Conservation (phyloP, 257 asterid species). For the Solanum phureja region DNA sequence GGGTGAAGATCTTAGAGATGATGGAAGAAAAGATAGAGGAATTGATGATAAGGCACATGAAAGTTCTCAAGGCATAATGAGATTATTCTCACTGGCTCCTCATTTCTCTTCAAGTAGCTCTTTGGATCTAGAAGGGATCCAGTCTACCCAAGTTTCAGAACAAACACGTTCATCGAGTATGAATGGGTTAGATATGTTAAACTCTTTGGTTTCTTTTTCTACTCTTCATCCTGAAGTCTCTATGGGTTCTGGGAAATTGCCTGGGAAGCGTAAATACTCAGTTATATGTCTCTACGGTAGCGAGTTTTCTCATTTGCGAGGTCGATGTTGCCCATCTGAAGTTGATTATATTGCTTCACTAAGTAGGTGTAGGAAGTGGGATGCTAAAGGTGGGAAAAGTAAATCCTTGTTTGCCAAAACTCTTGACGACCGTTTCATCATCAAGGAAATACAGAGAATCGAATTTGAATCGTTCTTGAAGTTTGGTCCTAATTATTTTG, state of each 20-base stretch:
- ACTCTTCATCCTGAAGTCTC: constrained; percentile 70
- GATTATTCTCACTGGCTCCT: constrained; percentile 36
- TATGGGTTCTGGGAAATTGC: constrained; percentile 59
- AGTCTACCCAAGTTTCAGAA: constrained; percentile 31
- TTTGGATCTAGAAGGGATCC: constrained; percentile 45
- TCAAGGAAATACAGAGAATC: constrained; percentile 69
- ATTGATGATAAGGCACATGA: constrained; percentile 20
- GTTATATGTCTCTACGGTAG: constrained; percentile 61
- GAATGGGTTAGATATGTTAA: constrained; percentile 56
- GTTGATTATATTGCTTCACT: constrained; percentile 70
- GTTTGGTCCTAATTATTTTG: constrained; percentile 65
- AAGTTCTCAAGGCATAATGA: constrained; percentile 35
- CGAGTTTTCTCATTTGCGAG: constrained; percentile 55
- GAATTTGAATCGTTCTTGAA: constrained; percentile 80
- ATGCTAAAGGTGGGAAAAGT: constrained; percentile 96
- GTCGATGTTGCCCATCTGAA: constrained; percentile 75
- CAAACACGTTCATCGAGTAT: constrained; percentile 53
- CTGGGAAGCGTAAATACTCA: constrained; percentile 66
- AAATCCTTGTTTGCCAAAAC: constrained; percentile 88
- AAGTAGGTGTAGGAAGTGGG: constrained; percentile 87
- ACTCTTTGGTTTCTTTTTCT: constrained; percentile 48
- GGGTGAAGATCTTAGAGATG: constrained; percentile 26
- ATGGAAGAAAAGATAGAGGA: constrained; percentile 28
- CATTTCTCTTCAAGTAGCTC: constrained; percentile 58
- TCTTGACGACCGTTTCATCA: constrained; percentile 75